These are phyloP conservation scores for Leccinum truebloodii DNA, from an alignment of 768 basidiomycete species.

Conservation along the genomic window DNA sequence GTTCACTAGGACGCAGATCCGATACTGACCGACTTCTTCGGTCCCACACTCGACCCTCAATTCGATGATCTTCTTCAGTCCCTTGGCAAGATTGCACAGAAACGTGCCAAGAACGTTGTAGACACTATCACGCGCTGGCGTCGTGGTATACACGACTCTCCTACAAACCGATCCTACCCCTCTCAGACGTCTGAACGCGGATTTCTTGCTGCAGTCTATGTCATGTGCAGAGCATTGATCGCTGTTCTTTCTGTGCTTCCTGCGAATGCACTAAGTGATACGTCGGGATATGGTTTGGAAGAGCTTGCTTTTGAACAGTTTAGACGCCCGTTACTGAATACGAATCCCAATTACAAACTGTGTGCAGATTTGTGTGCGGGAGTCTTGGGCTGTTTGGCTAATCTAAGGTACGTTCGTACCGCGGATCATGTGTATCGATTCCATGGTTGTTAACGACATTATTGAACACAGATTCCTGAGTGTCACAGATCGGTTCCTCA, in stretches of 20 bases:
- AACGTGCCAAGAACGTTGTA: slow-evolving; percentile 79
- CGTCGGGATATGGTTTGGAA: slow-evolving; percentile 79
- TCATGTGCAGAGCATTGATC: slow-evolving; percentile 87
- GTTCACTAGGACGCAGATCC: slow-evolving; percentile 64
- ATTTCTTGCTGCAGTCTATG: slow-evolving; percentile 82
- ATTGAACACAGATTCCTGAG: slow-evolving; percentile 67
- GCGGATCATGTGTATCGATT: neutral
- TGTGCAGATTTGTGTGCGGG: slow-evolving; percentile 80
- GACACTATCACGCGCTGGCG: slow-evolving; percentile 90
- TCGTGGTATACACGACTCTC: slow-evolving; percentile 67
- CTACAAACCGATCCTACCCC: slow-evolving; percentile 36
- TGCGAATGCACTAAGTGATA: slow-evolving; percentile 77
- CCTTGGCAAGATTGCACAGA: slow-evolving; percentile 83
- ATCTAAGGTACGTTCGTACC: slow-evolving; percentile 59
- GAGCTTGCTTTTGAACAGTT: slow-evolving; percentile 89
- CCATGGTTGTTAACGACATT: neutral
- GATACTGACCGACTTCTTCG: slow-evolving; percentile 66
- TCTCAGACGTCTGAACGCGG: slow-evolving; percentile 57
- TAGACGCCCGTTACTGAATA: too few species aligned
- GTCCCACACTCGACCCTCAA: slow-evolving; percentile 67
- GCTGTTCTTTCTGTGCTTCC: slow-evolving; percentile 70
- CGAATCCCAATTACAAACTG: too few species aligned
- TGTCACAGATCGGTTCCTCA: slow-evolving; percentile 89
- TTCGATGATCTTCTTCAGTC: slow-evolving; percentile 88
- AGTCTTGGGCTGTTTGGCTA: slow-evolving; percentile 82